phyloP scores from a whole-genome alignment of 345 rosid species.

The Gossypium anomalum region DNA sequence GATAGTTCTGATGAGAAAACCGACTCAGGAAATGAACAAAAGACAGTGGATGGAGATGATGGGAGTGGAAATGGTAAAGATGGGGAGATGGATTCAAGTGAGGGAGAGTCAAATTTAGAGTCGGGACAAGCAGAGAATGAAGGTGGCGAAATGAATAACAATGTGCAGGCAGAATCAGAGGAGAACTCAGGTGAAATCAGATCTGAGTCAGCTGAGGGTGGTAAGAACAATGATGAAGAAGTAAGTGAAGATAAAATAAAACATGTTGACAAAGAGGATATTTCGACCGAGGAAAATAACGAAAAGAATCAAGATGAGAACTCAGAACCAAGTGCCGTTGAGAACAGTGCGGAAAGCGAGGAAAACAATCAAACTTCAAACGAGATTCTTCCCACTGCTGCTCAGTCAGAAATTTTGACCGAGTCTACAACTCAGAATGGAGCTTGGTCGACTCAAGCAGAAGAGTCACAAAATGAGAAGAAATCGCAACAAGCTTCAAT shows the following conservation, averaged over 20 bases:
- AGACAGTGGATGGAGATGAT: constrained; percentile 21
- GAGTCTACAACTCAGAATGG: constrained; percentile 61
- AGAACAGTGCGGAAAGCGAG: constrained; percentile 34
- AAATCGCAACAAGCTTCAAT: constrained; percentile 40
- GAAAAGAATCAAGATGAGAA: constrained; percentile 24
- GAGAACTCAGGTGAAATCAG: constrained; percentile 37
- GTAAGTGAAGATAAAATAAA: constrained; percentile 23
- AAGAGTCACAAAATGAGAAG: constrained; percentile 87
- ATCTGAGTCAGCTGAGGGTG: constrained; percentile 30
- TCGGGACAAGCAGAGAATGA: constrained; percentile 22
- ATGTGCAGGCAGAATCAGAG: constrained; percentile 28
- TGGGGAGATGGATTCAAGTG: constrained; percentile 28
- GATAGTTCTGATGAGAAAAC: constrained; percentile 28
- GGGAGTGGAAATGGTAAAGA: constrained; percentile 24
- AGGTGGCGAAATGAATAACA: constrained; percentile 28
- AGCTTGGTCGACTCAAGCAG: constrained; percentile 74
- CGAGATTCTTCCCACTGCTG: constrained; percentile 44
- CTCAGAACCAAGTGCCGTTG: constrained; percentile 24
- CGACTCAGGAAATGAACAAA: constrained; percentile 32
- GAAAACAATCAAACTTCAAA: constrained; percentile 41
- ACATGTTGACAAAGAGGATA: not conserved
- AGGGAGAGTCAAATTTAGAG: constrained; percentile 31
- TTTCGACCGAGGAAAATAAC: not conserved
- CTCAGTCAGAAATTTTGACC: constrained; percentile 59
- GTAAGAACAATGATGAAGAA: constrained; percentile 28